Base-by-base conservation (phyloP, 225 moss, liverwort and hornwort species). In the Climacium dendroides region DNA sequence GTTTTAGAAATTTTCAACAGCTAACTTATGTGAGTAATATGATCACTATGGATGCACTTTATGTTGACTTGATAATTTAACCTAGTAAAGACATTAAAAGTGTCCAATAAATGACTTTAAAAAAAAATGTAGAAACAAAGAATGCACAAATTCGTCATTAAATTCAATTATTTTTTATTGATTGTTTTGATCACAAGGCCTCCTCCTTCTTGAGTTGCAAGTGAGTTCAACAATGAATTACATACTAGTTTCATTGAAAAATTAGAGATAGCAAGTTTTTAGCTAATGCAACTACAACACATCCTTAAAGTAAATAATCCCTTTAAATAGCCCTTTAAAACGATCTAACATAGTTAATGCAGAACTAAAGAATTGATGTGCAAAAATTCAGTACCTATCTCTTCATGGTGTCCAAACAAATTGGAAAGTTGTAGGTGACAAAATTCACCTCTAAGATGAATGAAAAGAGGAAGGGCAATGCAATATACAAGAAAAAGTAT, bases 361-460 rank as follows among this genome's bases (percentile, higher is more conserved):
- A 19, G 0, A 47, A 48, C 2, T 7, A 34, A 50, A 74, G 10
- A 50, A 13, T 13, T 20, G 2, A 32, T 7, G 12, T 50, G 5
- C 4, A 50, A 29, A 34, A 50, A 3, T 34, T 32, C 3, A 22
- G 5, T 32, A 75, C 0, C 47, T 50, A 3, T 20, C 20, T 74
- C 11, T 0, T 5, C 34, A 34, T 2, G 0, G 3, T 74, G 2
- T 43, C 15, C 0, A 71, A 0, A 18, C 6, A 45, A 47, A 47
- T 16, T 18, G 1, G 5, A 1, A 53, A 75, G 35, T 0, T 14
- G 5, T 0, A 14, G 0, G 14, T 0, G 0, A 9, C 3, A 35
- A 53, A 52, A 34, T 22, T 52, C 75, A 5, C 3, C 14, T 2
- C 0, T 35, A 3, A 75, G 5, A 5, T 34, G 8, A 14, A 74